These are phyloP conservation scores for Naganishia kalamii DNA, from an alignment of 768 basidiomycete genomes.

Conservation along the genomic window DNA sequence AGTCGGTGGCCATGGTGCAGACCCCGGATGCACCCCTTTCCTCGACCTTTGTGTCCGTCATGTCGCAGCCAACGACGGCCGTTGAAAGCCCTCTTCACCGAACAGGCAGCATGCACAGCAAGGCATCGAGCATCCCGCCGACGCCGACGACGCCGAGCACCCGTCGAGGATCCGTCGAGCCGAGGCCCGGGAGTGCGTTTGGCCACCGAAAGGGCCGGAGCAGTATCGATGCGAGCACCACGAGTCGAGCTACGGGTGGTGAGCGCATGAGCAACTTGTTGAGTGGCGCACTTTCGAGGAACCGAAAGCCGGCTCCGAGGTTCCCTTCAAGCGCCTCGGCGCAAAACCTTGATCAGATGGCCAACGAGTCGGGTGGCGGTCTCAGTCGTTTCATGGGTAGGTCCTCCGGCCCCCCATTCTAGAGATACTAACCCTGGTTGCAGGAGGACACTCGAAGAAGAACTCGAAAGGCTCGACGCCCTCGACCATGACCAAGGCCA, in stretches of 20 bases:
- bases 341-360: constrained; percentile 3
- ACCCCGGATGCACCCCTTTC: constrained; percentile 17
- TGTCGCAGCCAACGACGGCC: constrained; percentile 1
- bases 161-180: constrained; percentile 21
- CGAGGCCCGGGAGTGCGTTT: constrained; percentile 11
- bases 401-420: background rate
- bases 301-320: constrained; percentile 73
- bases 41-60: background rate
- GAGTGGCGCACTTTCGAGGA: constrained; percentile 58
- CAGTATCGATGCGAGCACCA: constrained; percentile 34
- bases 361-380: constrained; percentile 14
- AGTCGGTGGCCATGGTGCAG: background rate
- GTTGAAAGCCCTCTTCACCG: constrained; percentile 6
- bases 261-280: constrained; percentile 63
- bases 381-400: constrained; percentile 18
- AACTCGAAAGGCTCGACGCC: constrained; percentile 8
- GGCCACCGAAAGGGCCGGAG: constrained; percentile 42
- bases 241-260: constrained; percentile 26
- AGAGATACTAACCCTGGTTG: background rate
- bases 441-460: constrained; percentile 6
- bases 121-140: constrained; percentile 32
- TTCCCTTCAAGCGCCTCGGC: constrained; percentile 49
- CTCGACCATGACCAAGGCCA: background rate
- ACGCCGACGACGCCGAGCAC: constrained; percentile 38
- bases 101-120: constrained; percentile 11